Conservation (phyloP, 108 stramenopile genomes). For the Pseudonitzschia multiseries region DNA sequence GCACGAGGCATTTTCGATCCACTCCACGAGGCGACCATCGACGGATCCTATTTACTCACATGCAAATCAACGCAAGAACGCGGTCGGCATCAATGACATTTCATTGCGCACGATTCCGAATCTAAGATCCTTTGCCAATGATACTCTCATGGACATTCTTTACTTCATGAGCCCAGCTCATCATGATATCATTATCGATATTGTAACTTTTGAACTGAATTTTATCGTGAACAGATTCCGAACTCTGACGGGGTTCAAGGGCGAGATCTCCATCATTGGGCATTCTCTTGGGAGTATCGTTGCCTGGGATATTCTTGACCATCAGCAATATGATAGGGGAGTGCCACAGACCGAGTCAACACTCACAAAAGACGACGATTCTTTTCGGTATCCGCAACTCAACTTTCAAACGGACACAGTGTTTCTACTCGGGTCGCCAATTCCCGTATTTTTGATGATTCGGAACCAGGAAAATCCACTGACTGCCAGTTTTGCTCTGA, state of each 20-base stretch:
- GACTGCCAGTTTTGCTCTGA: slow-evolving; percentile 35
- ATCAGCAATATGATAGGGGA: slow-evolving; percentile 25
- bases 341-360: too few relatives aligned
- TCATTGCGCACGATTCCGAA: slow-evolving; percentile 68
- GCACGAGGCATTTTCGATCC: slow-evolving; percentile 67
- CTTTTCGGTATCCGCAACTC: slow-evolving; percentile 50
- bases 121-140: slow-evolving; percentile 76
- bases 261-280: slow-evolving; percentile 54
- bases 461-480: slow-evolving; percentile 59
- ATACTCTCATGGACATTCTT: slow-evolving; percentile 75
- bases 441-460: slow-evolving; percentile 74
- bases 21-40: slow-evolving; percentile 39
- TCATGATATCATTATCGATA: slow-evolving; percentile 69
- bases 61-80: not conserved
- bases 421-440: slow-evolving; percentile 63
- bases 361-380: slow-evolving; percentile 7
- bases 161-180: slow-evolving; percentile 71
- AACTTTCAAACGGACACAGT: slow-evolving; percentile 53
- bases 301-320: slow-evolving; percentile 65
- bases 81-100: slow-evolving; percentile 57
- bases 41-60: not conserved
- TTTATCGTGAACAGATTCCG: slow-evolving; percentile 57
- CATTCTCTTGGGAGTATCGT: slow-evolving; percentile 65
- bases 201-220: slow-evolving; percentile 62
- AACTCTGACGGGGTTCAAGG: slow-evolving; percentile 44